Conservation (phyloP, 2,329 filamentous ascomycete genomes). For the Endocalyx cinctus region DNA sequence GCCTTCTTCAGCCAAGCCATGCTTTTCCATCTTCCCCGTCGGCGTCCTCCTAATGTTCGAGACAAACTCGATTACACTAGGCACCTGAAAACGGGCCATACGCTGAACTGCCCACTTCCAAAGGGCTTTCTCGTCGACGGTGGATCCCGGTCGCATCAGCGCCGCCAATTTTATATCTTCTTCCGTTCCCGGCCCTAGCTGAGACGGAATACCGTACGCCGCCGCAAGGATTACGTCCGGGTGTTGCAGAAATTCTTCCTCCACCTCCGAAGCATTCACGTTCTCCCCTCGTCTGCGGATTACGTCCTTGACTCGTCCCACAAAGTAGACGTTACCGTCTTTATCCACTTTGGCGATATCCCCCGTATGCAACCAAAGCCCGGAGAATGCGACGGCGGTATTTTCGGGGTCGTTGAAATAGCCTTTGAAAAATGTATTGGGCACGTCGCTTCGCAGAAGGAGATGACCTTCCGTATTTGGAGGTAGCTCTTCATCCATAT, state of each 20-base stretch:
- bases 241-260: slow-evolving; percentile 3
- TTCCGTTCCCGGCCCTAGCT: slow-evolving; percentile 1
- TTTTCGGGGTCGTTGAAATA: slow-evolving; percentile 1
- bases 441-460: slow-evolving; percentile 1
- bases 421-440: slow-evolving; percentile 1
- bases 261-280: slow-evolving; percentile 2
- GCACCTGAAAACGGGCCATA: slow-evolving; percentile 2
- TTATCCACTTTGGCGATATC: slow-evolving; percentile 1
- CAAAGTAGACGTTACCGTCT: slow-evolving; percentile 1
- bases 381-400: slow-evolving; percentile 1
- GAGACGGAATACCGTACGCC: slow-evolving; percentile 1
- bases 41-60: neutral
- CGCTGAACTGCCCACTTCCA: neutral
- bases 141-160: neutral
- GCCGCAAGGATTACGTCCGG: slow-evolving; percentile 1
- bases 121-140: slow-evolving; percentile 1
- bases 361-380: slow-evolving; percentile 2
- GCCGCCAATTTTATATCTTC: slow-evolving; percentile 2
- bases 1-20: neutral
- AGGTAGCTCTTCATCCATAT: slow-evolving; percentile 1
- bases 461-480: slow-evolving; percentile 1
- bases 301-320: slow-evolving; percentile 2
- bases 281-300: slow-evolving; percentile 3
- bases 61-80: slow-evolving; percentile 3
- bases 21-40: slow-evolving; percentile 3